Evolutionary conservation across 768 basidiomycete species (phyloP).

Genomic region (Mycena vitilis): DNA sequence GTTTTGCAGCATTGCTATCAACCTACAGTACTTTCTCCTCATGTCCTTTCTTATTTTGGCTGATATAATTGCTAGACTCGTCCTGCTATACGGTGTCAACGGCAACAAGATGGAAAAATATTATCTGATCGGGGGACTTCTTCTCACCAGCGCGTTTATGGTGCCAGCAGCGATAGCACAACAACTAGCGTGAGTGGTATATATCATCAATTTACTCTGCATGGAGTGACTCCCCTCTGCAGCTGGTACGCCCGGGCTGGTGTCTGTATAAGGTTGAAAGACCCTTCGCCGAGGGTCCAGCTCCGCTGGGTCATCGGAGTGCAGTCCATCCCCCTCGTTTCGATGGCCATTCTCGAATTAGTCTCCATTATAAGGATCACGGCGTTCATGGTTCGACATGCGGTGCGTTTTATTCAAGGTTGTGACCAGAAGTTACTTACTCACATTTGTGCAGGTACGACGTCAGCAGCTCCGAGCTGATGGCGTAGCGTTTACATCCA

Average conservation of each 20-base stretch:
- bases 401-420: background rate
- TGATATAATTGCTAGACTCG: background rate
- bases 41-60: background rate
- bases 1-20: conserved; percentile 42
- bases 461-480: background rate
- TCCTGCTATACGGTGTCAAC: background rate
- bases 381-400: background rate
- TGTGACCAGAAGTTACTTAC: background rate
- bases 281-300: background rate
- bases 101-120: conserved; percentile 29
- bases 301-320: conserved; percentile 41
- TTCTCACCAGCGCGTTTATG: conserved; percentile 29
- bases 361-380: background rate
- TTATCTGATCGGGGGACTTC: conserved; percentile 36
- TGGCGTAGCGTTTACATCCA: background rate
- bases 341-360: background rate
- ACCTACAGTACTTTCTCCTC: conserved; percentile 36
- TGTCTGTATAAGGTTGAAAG: background rate
- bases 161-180: conserved; percentile 5
- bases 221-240: background rate
- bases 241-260: background rate
- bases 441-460: background rate
- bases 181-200: background rate
- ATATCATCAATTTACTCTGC: background rate
- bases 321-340: conserved; percentile 39